These are phyloP conservation scores for Penicillium sp. DNA, from an alignment of 2,329 filamentous ascomycete species.

Conservation along the genomic window DNA sequence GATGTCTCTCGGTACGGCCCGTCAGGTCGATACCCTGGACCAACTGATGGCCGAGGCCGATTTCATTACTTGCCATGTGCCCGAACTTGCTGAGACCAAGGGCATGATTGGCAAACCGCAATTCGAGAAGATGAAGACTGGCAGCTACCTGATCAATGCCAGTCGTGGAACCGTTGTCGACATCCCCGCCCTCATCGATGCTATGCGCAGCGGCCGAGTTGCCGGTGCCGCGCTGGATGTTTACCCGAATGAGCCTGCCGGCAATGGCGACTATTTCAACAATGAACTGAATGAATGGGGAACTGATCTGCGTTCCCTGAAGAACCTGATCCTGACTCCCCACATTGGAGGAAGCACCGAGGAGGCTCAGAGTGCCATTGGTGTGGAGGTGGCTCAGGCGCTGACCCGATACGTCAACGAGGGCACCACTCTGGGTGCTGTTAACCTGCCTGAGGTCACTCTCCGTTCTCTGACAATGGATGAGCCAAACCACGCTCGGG, in stretches of 20 bases:
- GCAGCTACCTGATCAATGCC: slow-evolving; percentile 94
- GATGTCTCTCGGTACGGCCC: slow-evolving; percentile 88
- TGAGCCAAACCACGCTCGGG: slow-evolving; percentile 83
- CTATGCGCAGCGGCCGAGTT: slow-evolving; percentile 80
- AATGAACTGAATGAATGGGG: slow-evolving; percentile 79
- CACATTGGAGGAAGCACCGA: slow-evolving; percentile 98
- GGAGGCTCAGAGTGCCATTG: slow-evolving; percentile 94
- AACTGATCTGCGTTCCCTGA: slow-evolving; percentile 78
- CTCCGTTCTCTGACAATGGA: slow-evolving; percentile 87
- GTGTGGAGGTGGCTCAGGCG: slow-evolving; percentile 85
- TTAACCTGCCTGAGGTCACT: slow-evolving; percentile 95
- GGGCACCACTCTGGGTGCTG: slow-evolving; percentile 84
- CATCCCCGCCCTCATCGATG: slow-evolving; percentile 85
- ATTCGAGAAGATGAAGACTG: slow-evolving; percentile 85
- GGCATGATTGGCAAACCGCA: slow-evolving; percentile 83
- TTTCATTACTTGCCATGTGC: slow-evolving; percentile 93
- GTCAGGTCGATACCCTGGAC: slow-evolving; percentile 76
- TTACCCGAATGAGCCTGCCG: slow-evolving; percentile 88
- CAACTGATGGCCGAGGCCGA: slow-evolving; percentile 77
- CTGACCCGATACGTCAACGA: slow-evolving; percentile 95
- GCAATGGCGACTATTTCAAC: slow-evolving; percentile 94
- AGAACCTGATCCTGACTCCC: slow-evolving; percentile 91
- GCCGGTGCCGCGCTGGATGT: slow-evolving; percentile 96
- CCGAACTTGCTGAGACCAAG: slow-evolving; percentile 87
- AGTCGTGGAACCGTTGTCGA: slow-evolving; percentile 92